Conservation (phyloP, 495 filamentous ascomycete genomes). For the Penicillium tannophilum region DNA sequence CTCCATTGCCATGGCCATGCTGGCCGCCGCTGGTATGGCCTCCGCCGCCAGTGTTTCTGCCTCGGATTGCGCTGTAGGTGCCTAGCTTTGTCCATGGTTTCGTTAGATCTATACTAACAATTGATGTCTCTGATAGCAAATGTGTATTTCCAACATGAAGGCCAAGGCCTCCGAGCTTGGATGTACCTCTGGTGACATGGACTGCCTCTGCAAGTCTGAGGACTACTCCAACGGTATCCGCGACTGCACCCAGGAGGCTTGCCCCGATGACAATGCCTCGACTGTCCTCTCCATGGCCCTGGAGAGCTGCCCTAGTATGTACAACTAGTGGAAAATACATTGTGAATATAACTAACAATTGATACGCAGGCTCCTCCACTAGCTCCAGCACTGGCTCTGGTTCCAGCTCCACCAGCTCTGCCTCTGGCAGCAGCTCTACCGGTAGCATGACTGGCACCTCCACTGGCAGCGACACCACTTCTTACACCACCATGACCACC, state of each 20-base stretch:
- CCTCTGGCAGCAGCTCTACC: slow-evolving; percentile 16
- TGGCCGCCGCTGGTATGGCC: slow-evolving; percentile 36
- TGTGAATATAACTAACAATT: neutral
- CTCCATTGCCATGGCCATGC: slow-evolving; percentile 37
- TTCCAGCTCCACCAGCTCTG: slow-evolving; percentile 11
- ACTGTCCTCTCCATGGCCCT: slow-evolving; percentile 41
- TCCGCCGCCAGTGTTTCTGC: slow-evolving; percentile 32
- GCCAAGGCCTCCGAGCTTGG: slow-evolving; percentile 58
- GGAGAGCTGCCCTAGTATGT: slow-evolving; percentile 37
- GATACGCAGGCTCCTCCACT: slow-evolving; percentile 13
- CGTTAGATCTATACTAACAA: slow-evolving; percentile 7
- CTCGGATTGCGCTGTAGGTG: slow-evolving; percentile 42
- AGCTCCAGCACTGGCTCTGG: slow-evolving; percentile 21
- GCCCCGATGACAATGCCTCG: slow-evolving; percentile 49
- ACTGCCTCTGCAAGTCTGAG: slow-evolving; percentile 69
- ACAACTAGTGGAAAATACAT: neutral
- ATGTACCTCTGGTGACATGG: slow-evolving; percentile 57
- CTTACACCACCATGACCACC: slow-evolving; percentile 10
- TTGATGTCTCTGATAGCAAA: slow-evolving; percentile 49
- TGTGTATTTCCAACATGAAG: slow-evolving; percentile 75
- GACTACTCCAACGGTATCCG: slow-evolving; percentile 76
- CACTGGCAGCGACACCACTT: neutral
- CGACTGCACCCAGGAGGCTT: slow-evolving; percentile 74
- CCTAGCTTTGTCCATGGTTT: neutral
- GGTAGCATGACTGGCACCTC: slow-evolving; percentile 4